phyloP scores from a whole-genome alignment of 257 asterid genomes.

The Solanum appendiculatum region DNA sequence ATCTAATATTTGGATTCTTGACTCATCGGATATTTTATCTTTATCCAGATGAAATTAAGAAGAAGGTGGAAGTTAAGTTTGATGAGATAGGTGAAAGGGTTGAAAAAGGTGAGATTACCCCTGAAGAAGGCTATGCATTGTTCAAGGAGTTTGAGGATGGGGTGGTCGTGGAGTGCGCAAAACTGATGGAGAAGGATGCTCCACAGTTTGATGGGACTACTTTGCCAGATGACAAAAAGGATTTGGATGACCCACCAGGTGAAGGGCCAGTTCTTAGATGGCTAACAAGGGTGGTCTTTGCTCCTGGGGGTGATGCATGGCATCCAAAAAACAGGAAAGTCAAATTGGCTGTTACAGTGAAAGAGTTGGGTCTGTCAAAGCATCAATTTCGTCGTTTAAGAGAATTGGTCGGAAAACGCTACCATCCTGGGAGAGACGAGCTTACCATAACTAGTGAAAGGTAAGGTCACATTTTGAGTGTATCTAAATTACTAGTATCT shows the following conservation, averaged over 20 bases:
- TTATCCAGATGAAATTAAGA: slow-evolving; percentile 59
- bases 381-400: slow-evolving; percentile 67
- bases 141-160: slow-evolving; percentile 87
- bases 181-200: slow-evolving; percentile 50
- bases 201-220: slow-evolving; percentile 31
- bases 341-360: slow-evolving; percentile 67
- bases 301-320: slow-evolving; percentile 96
- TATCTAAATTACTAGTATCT: neutral
- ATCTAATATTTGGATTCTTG: neutral
- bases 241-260: slow-evolving; percentile 70
- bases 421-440: slow-evolving; percentile 84
- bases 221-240: slow-evolving; percentile 23
- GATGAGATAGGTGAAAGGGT: slow-evolving; percentile 70
- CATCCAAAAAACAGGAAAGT: slow-evolving; percentile 88
- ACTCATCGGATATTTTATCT: neutral
- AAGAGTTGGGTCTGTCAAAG: slow-evolving; percentile 75
- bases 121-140: slow-evolving; percentile 68
- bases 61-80: slow-evolving; percentile 62
- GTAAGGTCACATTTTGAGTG: slow-evolving; percentile 13
- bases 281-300: slow-evolving; percentile 67
- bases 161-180: slow-evolving; percentile 63
- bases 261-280: slow-evolving; percentile 92
- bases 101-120: slow-evolving; percentile 68
- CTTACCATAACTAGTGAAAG: slow-evolving; percentile 93
- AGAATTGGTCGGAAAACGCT: slow-evolving; percentile 77